Conservation (phyloP, 2,329 filamentous ascomycete genomes). For the Alternaria postmessia region DNA sequence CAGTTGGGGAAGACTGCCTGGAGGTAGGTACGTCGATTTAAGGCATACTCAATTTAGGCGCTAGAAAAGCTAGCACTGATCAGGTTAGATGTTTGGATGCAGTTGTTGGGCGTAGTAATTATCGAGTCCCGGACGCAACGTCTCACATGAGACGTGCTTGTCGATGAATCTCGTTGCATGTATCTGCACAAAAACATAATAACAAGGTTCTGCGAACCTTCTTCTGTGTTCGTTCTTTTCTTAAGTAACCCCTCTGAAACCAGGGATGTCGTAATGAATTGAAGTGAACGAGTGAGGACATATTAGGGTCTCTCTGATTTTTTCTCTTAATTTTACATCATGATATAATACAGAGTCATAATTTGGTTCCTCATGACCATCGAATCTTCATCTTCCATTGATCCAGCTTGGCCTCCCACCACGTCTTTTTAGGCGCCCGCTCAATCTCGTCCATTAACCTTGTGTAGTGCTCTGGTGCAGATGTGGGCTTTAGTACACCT, state of each 20-base stretch:
- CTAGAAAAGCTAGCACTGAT: background rate
- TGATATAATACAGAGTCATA: constrained; percentile 13
- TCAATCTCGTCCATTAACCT: constrained; percentile 49
- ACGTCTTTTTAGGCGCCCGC: constrained; percentile 44
- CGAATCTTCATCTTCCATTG: constrained; percentile 51
- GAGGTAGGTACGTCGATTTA: background rate
- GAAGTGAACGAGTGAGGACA: no score
- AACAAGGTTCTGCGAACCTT: no score
- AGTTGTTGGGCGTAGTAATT: no score
- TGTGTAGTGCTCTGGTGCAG: constrained; percentile 48
- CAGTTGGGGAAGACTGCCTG: background rate
- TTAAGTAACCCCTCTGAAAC: no score
- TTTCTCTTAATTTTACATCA: background rate
- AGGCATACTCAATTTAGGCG: background rate
- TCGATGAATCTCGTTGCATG: no score
- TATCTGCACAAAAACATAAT: no score
- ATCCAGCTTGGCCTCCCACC: constrained; percentile 46
- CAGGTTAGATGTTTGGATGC: background rate
- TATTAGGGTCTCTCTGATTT: background rate
- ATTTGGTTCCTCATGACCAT: constrained; percentile 30
- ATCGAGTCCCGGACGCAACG: background rate
- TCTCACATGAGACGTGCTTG: no score
- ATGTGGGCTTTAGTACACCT: constrained; percentile 41
- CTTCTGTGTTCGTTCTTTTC: no score
- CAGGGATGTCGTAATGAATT: background rate